Conservation (phyloP, 768 basidiomycete species). For the Pleurotus citrinopileatus region DNA sequence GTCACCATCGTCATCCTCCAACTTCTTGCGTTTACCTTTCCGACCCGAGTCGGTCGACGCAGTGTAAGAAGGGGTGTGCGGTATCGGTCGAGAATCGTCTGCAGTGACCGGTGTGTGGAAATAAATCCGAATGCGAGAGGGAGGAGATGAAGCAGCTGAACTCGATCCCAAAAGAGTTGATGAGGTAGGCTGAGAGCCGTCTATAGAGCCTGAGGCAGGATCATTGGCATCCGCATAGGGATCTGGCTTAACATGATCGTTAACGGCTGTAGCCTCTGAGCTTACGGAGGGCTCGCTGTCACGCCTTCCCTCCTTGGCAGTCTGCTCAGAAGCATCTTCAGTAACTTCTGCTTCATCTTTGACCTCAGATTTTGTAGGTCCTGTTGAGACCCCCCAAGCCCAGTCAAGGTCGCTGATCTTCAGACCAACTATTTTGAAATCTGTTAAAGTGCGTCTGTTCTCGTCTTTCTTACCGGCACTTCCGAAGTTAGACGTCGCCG, state of each 20-base stretch:
- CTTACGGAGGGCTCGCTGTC: constrained; percentile 23
- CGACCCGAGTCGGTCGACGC: constrained; percentile 52
- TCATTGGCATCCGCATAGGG: constrained; percentile 22
- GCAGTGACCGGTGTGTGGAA: constrained; percentile 87
- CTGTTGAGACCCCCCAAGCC: constrained; percentile 69
- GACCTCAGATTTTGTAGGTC: constrained; percentile 30
- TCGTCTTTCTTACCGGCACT: constrained; percentile 78
- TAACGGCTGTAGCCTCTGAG: constrained; percentile 17
- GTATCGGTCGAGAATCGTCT: constrained; percentile 76
- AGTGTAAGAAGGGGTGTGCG: constrained; percentile 49
- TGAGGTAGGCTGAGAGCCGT: constrained; percentile 27
- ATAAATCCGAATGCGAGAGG: constrained; percentile 86
- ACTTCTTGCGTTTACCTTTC: constrained; percentile 86
- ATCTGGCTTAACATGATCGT: constrained; percentile 26
- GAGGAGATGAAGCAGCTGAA: constrained; percentile 44
- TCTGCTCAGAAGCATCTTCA: constrained; percentile 28
- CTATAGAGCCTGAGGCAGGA: constrained; percentile 22
- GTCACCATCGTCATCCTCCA: constrained; percentile 86
- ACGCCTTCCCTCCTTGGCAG: constrained; percentile 29
- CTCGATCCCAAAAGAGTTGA: constrained; percentile 21
- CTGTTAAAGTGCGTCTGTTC: constrained; percentile 89
- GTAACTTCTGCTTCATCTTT: constrained; percentile 29
- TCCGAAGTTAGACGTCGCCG: constrained; percentile 39
- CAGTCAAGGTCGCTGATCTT: constrained; percentile 81
- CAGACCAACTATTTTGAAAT: constrained; percentile 95